These are phyloP conservation scores for Lathyrus tuberosus DNA, from an alignment of 306 rosid genomes.

Conservation along the genomic window DNA sequence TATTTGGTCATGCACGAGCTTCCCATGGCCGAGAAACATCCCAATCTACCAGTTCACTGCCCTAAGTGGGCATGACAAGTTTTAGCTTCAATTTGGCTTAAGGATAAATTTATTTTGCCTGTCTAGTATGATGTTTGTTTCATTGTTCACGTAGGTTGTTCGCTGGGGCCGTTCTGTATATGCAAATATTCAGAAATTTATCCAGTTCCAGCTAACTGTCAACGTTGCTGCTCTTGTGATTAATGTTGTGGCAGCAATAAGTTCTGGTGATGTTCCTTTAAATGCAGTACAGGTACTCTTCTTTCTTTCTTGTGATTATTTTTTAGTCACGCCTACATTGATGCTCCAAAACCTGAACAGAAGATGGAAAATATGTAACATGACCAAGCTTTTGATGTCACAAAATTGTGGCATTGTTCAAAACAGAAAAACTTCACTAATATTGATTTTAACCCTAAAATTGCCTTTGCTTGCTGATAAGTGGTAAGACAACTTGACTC, in stretches of 20 bases:
- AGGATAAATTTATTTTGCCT: constrained; percentile 33
- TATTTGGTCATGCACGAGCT: constrained; percentile 29
- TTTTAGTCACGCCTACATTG: constrained; percentile 16
- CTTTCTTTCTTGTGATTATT: constrained; percentile 27
- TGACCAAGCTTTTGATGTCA: background rate
- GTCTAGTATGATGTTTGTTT: constrained; percentile 23
- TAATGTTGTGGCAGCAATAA: constrained; percentile 90
- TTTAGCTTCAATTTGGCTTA: constrained; percentile 26
- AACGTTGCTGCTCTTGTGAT: constrained; percentile 97
- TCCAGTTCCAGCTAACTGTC: constrained; percentile 97
- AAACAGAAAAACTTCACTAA: background rate
- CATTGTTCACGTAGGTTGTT: constrained; percentile 69
- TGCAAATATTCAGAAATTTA: constrained; percentile 97
- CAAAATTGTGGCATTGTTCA: constrained; percentile 1
- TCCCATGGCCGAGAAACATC: constrained; percentile 24
- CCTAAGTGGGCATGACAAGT: constrained; percentile 2
- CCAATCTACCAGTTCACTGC: constrained; percentile 20
- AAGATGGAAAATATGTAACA: constrained; percentile 16
- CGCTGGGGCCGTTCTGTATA: constrained; percentile 99
- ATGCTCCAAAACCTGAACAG: constrained; percentile 30
- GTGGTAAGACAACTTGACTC: constrained; percentile 22
- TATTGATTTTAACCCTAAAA: constrained; percentile 21
- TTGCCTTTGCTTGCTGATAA: background rate
- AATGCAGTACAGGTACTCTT: constrained; percentile 84
- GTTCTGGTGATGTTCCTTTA: constrained; percentile 82